These are phyloP conservation scores for Scheffersomyces amazonensis DNA, from an alignment of 805 yeast species.

Conservation along the genomic window DNA sequence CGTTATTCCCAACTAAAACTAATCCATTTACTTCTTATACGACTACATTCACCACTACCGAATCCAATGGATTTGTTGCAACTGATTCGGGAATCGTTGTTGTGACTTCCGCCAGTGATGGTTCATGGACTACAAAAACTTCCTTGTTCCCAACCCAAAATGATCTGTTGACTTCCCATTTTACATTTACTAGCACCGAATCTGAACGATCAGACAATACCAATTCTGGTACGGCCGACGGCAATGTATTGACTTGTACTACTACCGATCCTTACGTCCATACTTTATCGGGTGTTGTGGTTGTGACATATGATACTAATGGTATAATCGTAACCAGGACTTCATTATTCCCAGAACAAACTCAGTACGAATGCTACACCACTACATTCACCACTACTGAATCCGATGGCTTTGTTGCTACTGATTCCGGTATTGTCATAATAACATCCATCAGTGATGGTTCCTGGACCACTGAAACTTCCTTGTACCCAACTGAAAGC, in stretches of 20 bases:
- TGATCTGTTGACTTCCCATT: slow-evolving; percentile 3
- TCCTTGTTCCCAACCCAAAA: slow-evolving; percentile 1
- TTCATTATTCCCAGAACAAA: no score
- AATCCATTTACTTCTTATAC: slow-evolving; percentile 1
- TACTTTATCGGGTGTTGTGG: no score
- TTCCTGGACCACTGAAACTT: no score
- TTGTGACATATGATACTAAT: no score
- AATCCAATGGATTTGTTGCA: slow-evolving; percentile 3
- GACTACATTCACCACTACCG: slow-evolving; percentile 6
- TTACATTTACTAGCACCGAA: slow-evolving; percentile 9
- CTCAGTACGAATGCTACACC: no score
- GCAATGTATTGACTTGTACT: slow-evolving; percentile 5
- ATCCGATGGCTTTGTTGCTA: no score
- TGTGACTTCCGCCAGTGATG: slow-evolving; percentile 2
- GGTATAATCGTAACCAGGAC: no score
- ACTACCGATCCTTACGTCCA: no score
- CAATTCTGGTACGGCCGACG: slow-evolving; percentile 13
- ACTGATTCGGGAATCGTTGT: slow-evolving; percentile 4
- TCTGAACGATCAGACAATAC: slow-evolving; percentile 12
- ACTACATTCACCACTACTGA: no score
- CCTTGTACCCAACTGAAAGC: no score
- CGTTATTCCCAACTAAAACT: neutral
- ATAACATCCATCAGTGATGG: no score
- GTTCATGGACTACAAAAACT: slow-evolving; percentile 3
- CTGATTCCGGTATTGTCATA: no score